These are phyloP conservation scores for Arctium minus DNA, from an alignment of 129 eudicot species.

Conservation along the genomic window DNA sequence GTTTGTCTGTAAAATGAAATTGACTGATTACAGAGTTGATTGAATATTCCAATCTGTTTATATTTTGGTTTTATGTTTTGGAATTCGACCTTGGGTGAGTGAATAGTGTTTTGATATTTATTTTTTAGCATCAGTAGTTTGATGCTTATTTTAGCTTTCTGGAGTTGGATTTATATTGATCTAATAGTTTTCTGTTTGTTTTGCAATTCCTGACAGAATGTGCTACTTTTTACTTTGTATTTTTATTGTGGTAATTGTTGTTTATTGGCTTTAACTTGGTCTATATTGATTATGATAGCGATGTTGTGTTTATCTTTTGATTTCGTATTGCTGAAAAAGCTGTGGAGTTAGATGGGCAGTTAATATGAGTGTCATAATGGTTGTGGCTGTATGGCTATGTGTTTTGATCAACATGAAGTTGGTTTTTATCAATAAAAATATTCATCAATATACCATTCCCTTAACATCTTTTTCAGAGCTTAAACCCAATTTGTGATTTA, in stretches of 20 bases:
- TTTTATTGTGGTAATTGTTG: background rate
- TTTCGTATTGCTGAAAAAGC: background rate
- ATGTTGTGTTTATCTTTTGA: background rate
- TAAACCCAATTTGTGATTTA: background rate
- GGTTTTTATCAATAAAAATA: background rate
- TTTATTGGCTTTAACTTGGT: background rate
- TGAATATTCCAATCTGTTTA: background rate
- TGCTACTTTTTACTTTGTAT: background rate
- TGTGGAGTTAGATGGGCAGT: no score
- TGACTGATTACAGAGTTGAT: background rate
- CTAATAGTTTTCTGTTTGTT: background rate
- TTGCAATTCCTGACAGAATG: background rate
- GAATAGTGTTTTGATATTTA: background rate
- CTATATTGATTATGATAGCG: background rate
- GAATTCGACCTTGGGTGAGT: background rate
- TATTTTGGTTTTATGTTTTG: background rate
- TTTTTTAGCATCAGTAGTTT: background rate
- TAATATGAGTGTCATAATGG: no score
- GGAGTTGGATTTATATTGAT: background rate
- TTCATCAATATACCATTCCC: no score
- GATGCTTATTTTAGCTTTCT: background rate
- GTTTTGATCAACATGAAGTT: background rate
- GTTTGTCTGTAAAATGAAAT: background rate
- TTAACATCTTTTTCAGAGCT: background rate
- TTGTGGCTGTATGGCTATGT: background rate